A percentile compares a stretch with the other conserved stretches of the same genome.
Conservation (phyloP, 2,329 filamentous ascomycete species). For the Thielaviopsis populi region DNA sequence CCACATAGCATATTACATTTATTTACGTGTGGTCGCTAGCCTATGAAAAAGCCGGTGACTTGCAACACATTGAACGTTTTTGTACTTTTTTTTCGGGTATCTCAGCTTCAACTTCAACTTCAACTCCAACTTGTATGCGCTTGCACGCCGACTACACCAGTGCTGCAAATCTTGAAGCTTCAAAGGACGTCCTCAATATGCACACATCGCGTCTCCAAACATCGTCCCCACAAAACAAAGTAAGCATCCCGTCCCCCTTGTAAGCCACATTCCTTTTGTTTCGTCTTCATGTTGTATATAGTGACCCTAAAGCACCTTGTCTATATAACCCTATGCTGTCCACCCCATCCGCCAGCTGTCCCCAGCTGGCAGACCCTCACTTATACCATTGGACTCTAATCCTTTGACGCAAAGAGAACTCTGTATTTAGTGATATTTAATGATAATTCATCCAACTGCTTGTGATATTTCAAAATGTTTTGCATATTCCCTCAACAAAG, state of each 20-base stretch:
- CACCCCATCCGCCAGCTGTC: too few relatives aligned
- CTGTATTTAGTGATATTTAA: too few relatives aligned
- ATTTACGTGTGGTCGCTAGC: background rate
- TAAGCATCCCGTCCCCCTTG: background rate
- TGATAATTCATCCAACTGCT: too few relatives aligned
- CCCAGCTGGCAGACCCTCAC: too few relatives aligned
- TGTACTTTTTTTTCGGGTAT: background rate
- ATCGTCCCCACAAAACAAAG: background rate
- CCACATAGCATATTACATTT: background rate
- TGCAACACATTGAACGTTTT: background rate
- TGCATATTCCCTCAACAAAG: too few relatives aligned
- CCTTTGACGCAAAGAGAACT: too few relatives aligned
- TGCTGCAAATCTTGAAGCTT: background rate
- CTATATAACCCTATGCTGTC: too few relatives aligned
- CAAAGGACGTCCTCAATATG: background rate
- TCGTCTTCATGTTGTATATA: too few relatives aligned
- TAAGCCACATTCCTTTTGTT: too few relatives aligned
- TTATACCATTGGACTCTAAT: too few relatives aligned
- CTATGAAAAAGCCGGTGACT: background rate
- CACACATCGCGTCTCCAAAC: background rate
- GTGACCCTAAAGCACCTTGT: too few relatives aligned
- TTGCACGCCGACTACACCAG: background rate
- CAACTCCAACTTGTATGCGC: background rate
- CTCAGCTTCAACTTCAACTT: background rate
- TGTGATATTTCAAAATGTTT: too few relatives aligned